Base-by-base conservation (phyloP, 495 filamentous ascomycete species). In the Penicilliopsis zonata region DNA sequence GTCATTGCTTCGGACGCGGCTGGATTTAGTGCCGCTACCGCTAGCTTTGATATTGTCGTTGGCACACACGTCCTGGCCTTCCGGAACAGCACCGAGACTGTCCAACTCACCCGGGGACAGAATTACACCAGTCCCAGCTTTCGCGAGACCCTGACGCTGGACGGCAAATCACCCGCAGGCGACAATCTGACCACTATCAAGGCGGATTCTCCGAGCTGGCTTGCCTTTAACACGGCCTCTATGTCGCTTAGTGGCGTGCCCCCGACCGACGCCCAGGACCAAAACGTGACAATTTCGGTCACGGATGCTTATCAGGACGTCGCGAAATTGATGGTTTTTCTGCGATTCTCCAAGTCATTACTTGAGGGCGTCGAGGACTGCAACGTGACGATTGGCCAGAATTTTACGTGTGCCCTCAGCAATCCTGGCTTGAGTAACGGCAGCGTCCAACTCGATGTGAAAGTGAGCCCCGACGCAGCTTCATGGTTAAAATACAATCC, bases 1-100 rank as follows among this genome's bases (percentile, higher is more conserved):
- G 58, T 94, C 9, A 72, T 90, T 30, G 84, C 82, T 9, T 88
- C 81, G 7, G 82, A 93, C 49, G 75, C 87, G 19, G 60, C 69
- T 28, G 84, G 82, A 4, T 94, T 86, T 51, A 67, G 76, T 20
- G 81, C 71, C 0, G 67, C 74, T 5, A 65, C 69, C n/a, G 42
- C 72, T 31, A 51, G 54, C 2, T 92, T 94, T 45, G 65, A 74
- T 12, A 61, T 94, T 13, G 61, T 76, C 1, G 72, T 93, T 28
- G 78, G 76, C 24, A 69, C 59, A 23, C 81, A 86, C 49, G 58
- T 76, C 31, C 53, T 90, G 28, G 61, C 60, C 8, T 82, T 82
- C 44, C 64, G 70, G 1, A 57, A 72, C 20, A 65, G 63, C 18
- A 39, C 59, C 4, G 56, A 82, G 21, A 58, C 61, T 4, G 49